Percentiles rank a stretch among this genome's conserved stretches.
These are phyloP conservation scores for Cercophora samala DNA, from an alignment of 495 filamentous ascomycete genomes.

Conservation along the genomic window DNA sequence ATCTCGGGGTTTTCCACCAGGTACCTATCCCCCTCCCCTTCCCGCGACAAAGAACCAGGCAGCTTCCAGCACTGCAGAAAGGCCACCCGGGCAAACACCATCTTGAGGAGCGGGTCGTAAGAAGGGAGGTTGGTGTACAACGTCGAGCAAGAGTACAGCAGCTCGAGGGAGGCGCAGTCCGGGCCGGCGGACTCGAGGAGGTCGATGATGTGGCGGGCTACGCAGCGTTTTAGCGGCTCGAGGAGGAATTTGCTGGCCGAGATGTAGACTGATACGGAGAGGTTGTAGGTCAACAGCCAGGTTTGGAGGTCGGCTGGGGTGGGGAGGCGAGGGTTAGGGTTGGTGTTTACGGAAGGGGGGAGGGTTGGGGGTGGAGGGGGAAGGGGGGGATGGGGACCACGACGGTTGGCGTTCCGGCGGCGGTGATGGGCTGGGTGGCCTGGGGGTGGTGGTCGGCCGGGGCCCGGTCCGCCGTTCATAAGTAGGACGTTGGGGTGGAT, in stretches of 20 bases:
- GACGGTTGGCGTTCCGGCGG: conserved; percentile 7
- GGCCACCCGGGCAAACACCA: conserved; percentile 45
- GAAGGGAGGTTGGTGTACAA: conserved; percentile 41
- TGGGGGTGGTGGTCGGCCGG: conserved; percentile 19
- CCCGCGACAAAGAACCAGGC: no score
- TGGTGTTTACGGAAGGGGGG: not conserved
- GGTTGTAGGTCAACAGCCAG: conserved; percentile 45
- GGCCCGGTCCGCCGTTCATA: conserved; percentile 13
- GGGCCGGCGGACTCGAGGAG: conserved; percentile 46
- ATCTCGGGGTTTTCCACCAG: conserved; percentile 40
- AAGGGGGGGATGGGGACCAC: conserved; percentile 9
- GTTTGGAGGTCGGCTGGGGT: conserved; percentile 40
- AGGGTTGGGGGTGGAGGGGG: conserved; percentile 8
- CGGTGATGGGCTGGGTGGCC: conserved; percentile 19
- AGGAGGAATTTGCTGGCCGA: conserved; percentile 45
- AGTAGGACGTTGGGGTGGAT: conserved; percentile 21
- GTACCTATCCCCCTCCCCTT: conserved; percentile 25
- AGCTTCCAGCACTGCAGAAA: conserved; percentile 43
- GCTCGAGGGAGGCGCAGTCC: conserved; percentile 38
- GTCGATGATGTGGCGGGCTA: conserved; percentile 40
- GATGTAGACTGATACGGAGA: conserved; percentile 46
- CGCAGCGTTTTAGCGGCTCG: conserved; percentile 41
- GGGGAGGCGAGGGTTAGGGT: conserved; percentile 33
- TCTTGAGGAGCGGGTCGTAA: conserved; percentile 39
- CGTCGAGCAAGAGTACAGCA: conserved; percentile 39